These are phyloP conservation scores for Schrenkiella parvula DNA, from an alignment of 345 rosid genomes.

Conservation along the genomic window DNA sequence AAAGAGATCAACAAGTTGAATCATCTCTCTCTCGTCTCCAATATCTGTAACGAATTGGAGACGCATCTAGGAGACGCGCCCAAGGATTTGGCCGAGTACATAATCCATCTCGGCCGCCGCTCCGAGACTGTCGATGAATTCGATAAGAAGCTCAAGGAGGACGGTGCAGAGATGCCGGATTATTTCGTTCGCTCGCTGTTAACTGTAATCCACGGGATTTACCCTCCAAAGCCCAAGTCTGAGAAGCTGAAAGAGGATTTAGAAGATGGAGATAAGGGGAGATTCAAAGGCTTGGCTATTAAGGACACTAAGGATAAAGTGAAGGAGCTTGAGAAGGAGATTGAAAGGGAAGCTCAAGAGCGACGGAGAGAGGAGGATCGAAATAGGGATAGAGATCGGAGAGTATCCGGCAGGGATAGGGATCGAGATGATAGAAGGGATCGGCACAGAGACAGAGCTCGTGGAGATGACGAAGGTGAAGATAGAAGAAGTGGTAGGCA, in stretches of 20 bases:
- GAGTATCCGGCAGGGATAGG: conserved; percentile 23
- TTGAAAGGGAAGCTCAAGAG: conserved; percentile 49
- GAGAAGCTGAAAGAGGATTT: conserved; percentile 36
- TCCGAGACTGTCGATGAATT: conserved; percentile 69
- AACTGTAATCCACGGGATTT: conserved; percentile 76
- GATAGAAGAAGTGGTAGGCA: conserved; percentile 20
- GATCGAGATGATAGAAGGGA: conserved; percentile 15
- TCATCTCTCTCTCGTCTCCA: conserved; percentile 61
- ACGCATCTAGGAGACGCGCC: conserved; percentile 74
- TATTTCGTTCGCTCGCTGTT: conserved; percentile 77
- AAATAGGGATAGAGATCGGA: conserved; percentile 19
- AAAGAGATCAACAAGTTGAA: conserved; percentile 39
- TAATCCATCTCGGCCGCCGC: conserved; percentile 53
- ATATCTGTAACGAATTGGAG: conserved; percentile 77
- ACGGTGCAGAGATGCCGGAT: conserved; percentile 88
- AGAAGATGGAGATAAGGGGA: conserved; percentile 37
- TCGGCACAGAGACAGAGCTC: conserved; percentile 35
- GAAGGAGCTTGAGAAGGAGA: conserved; percentile 62
- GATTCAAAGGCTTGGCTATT: conserved; percentile 60
- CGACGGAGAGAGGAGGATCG: conserved; percentile 31
- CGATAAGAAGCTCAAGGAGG: conserved; percentile 60
- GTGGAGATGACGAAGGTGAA: conserved; percentile 25
- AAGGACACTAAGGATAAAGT: conserved; percentile 62
- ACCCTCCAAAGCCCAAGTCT: conserved; percentile 52
- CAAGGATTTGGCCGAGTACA: conserved; percentile 72